A percentile compares a stretch with the other conserved stretches of the same genome.
These are phyloP conservation scores for Fistulina hepatica DNA, from an alignment of 1,284 basidiomycete species.

Conservation along the genomic window DNA sequence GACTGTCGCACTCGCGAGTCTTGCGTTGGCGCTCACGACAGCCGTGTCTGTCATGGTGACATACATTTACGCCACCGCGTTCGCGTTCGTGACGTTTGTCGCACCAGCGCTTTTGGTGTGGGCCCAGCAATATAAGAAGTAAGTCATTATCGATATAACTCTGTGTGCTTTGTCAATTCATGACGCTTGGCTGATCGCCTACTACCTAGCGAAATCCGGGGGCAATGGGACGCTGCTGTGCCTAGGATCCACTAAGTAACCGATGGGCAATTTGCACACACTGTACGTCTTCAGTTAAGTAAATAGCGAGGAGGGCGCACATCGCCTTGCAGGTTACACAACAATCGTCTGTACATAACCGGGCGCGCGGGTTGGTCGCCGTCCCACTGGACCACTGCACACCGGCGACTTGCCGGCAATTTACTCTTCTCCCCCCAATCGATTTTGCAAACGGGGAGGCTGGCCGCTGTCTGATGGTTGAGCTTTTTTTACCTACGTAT, in stretches of 20 bases:
- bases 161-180: conserved; percentile 3
- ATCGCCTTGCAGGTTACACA: too few species aligned
- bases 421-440: too few species aligned
- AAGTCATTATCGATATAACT: conserved; percentile 18
- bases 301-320: too few species aligned
- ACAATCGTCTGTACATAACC: too few species aligned
- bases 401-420: too few species aligned
- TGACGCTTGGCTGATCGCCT: conserved; percentile 7
- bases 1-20: conserved; percentile 36
- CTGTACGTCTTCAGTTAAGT: too few species aligned
- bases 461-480: too few species aligned
- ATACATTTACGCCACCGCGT: conserved; percentile 36
- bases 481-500: too few species aligned
- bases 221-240: conserved; percentile 51
- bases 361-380: too few species aligned
- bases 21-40: conserved; percentile 40
- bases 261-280: too few species aligned
- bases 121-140: conserved; percentile 82
- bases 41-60: conserved; percentile 43
- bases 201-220: conserved; percentile 37
- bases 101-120: conserved; percentile 66
- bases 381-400: too few species aligned
- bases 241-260: conserved; percentile 53
- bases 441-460: too few species aligned
- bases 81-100: conserved; percentile 53